These are phyloP conservation scores for Eimeria tenella DNA, from an alignment of 169 alveolate genomes.

Conservation along the genomic window DNA sequence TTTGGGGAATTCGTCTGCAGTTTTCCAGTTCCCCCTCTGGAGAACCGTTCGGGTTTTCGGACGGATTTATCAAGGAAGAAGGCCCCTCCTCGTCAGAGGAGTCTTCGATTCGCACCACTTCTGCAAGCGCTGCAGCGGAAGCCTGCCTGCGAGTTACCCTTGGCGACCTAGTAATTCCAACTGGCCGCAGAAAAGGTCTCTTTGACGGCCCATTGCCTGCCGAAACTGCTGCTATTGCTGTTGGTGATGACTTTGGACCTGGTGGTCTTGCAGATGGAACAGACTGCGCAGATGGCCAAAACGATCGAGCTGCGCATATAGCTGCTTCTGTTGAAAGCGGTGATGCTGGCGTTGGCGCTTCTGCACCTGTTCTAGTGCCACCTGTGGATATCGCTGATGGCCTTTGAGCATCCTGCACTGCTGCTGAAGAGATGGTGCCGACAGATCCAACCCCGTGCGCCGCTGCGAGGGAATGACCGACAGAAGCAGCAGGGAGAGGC, in stretches of 20 bases:
- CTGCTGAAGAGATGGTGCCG: too few relatives aligned
- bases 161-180: neutral
- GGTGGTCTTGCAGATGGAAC: neutral
- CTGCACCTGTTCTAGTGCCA: neutral
- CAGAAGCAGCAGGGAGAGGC: too few relatives aligned
- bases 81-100: slow-evolving; percentile 65
- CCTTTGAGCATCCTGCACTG: too few relatives aligned
- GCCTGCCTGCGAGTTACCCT: slow-evolving; percentile 64
- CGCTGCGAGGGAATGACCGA: too few relatives aligned
- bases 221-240: slow-evolving; percentile 23
- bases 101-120: slow-evolving; percentile 64
- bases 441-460: too few relatives aligned
- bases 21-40: neutral
- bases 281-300: neutral
- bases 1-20: neutral
- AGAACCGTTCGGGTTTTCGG: neutral
- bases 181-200: neutral
- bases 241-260: neutral
- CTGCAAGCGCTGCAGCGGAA: slow-evolving; percentile 56
- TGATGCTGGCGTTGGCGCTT: slow-evolving; percentile 9
- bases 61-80: neutral
- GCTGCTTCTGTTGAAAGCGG: slow-evolving; percentile 2
- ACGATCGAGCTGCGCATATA: neutral
- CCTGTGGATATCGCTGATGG: too few relatives aligned
- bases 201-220: neutral